Evolutionary conservation across 495 filamentous ascomycete genomes (phyloP).

Genomic region (Talaromyces stipitatus): DNA sequence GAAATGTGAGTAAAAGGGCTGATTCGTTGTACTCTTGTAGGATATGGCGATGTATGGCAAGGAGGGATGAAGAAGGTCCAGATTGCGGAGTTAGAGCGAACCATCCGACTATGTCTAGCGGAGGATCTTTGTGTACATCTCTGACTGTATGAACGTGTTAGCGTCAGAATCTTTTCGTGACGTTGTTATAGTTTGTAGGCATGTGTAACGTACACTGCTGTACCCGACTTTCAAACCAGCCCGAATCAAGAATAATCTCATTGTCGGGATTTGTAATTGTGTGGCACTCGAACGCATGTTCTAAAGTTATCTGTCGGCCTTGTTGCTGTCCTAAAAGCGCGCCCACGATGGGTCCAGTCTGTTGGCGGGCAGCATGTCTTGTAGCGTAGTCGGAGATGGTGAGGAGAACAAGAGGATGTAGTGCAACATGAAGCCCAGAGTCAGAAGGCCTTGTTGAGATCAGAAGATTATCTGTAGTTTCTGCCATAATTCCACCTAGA

Average conservation of each 20-base stretch:
- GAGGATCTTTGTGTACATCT: slow-evolving; percentile 75
- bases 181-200: neutral
- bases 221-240: slow-evolving; percentile 73
- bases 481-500: slow-evolving; percentile 14
- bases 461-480: slow-evolving; percentile 35
- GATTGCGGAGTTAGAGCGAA: slow-evolving; percentile 73
- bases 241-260: slow-evolving; percentile 48
- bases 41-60: slow-evolving; percentile 71
- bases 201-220: slow-evolving; percentile 62
- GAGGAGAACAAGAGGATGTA: slow-evolving; percentile 92
- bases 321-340: slow-evolving; percentile 84
- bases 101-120: slow-evolving; percentile 89
- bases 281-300: slow-evolving; percentile 83
- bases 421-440: slow-evolving; percentile 70
- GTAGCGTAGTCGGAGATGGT: slow-evolving; percentile 96
- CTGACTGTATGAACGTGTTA: slow-evolving; percentile 49
- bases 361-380: slow-evolving; percentile 70
- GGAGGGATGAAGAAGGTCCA: slow-evolving; percentile 57
- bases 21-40: slow-evolving; percentile 73
- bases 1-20: slow-evolving; percentile 79
- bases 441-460: slow-evolving; percentile 62
- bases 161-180: slow-evolving; percentile 5
- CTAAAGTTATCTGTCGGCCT: slow-evolving; percentile 82
- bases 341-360: slow-evolving; percentile 71
- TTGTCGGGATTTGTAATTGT: slow-evolving; percentile 34